Base-by-base conservation (phyloP, 2,329 filamentous ascomycete genomes). In the Penicillium thymicola region DNA sequence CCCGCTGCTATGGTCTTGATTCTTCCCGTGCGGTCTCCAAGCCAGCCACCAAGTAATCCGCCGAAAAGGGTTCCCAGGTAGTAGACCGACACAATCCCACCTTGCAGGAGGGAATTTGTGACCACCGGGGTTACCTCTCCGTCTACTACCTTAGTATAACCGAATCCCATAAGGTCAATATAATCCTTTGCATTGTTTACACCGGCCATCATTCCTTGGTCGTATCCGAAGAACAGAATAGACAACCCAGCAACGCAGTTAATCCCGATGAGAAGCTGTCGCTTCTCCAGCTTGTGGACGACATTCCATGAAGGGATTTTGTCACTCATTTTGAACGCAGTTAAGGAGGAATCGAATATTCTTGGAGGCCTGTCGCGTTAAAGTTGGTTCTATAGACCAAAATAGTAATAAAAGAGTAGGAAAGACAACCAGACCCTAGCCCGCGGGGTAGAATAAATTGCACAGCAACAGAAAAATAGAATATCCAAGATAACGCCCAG, bases 161-260 rank as follows among this genome's bases (percentile, higher is more conserved):
- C 87, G 59, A 88, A 85, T 8, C 79, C 79, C 85, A 89, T 89
- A 10, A 83, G 73, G 37, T 83, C 76, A 49, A 86, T 82, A 66
- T 89, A 89, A 68, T 88, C 74, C 48, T 81, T 80, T 38, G 85
- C 79, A 45, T 83, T 85, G 71, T 89, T 89, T 13, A 89, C 85
- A 54, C 86, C 86, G 18, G 82, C 82, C 79, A 81, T 81, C 74
- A 81, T 77, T 32, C 77, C 76, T 58, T 79, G 76, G 48, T 79
- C 84, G 81, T 86, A 78, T 49, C 78, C 86, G 63, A 88, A 88
- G 77, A 89, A 88, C 70, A 88, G 85, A 60, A 88, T 89, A 14
- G 84, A 87, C 14, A 89, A 70, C 2, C 79, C 85, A 1, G 86
- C 85, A 14, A 88, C 75, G 46, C 79, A 80, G 68, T 88, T 88